Evolutionary conservation across 2,329 filamentous ascomycete genomes (phyloP), one percentile per base, ranked within the genome.

Genomic region (Xylaria sp.): DNA sequence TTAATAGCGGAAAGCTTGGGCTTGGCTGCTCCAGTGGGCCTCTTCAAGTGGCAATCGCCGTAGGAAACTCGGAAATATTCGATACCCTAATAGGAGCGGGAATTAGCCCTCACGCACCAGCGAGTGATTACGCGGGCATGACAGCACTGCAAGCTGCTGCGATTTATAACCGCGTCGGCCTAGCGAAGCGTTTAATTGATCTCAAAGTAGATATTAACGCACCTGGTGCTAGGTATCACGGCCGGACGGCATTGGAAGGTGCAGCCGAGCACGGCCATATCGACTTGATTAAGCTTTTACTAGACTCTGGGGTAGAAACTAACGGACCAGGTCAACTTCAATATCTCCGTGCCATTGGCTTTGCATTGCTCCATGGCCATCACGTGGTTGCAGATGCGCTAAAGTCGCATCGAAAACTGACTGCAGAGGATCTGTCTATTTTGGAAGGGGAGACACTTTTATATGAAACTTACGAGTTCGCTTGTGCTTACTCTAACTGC

Each of bases 271-370:
- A 36, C 20, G 52, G 52, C 8, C 52, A 20, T 20, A 55, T 55
- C 33, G 28, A 55, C 18, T 36, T 55, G 52, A 13, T 36, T 39
- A 15, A 20, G 5, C 52, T 55, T 20, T 31, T 55, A 55, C 10
- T 55, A 36, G 7, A n/a, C 52, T 55, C 52, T n/a, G 31, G 28
- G 18, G 52, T 55, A 39, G 31, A 33, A 39, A 55, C 31, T 23
- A 36, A 9, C 2, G 52, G 52, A 20, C 3, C 52, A 12, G 52
- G 52, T 36, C 52, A 36, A 36, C 7, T 12, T 39, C 52, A 39
- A 55, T 55, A 55, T 39, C 52, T 55, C n/a, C 52, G 52, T 55
- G 52, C 52, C 28, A 36, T 55, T 13, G 52, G 52, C 15, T 36
- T 36, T 15, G 52, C 52, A n/a, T 39, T 20, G 36, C 1, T 3